Conservation (phyloP, 495 filamentous ascomycete genomes). For the Antarctomyces pellizariae region DNA sequence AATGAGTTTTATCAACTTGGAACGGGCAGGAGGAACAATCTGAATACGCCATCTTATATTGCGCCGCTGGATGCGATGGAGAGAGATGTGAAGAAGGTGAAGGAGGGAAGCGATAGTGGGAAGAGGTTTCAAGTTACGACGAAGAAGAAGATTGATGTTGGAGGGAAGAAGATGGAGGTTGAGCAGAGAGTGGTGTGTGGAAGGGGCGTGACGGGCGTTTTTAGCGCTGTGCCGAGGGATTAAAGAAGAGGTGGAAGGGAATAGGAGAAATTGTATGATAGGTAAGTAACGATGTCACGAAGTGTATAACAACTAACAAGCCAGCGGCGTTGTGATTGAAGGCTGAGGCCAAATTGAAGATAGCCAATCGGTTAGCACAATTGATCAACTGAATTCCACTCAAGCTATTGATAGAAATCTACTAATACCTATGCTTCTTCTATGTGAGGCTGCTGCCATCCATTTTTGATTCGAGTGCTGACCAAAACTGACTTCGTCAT, state of each 20-base stretch:
- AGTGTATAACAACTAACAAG: too few relatives aligned
- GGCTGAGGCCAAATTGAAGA: too few relatives aligned
- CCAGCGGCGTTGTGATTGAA: too few relatives aligned
- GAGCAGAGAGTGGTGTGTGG: conserved; percentile 86
- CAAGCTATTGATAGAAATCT: too few relatives aligned
- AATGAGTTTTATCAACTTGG: conserved; percentile 89
- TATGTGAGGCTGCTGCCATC: too few relatives aligned
- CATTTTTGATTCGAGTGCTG: too few relatives aligned
- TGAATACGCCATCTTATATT: conserved; percentile 50
- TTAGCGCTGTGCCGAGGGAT: conserved; percentile 21
- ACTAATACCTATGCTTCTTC: too few relatives aligned
- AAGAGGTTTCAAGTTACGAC: conserved; percentile 78
- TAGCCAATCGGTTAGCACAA: too few relatives aligned
- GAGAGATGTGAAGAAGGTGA: conserved; percentile 20
- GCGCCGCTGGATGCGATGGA: conserved; percentile 50
- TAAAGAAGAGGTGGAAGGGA: not conserved
- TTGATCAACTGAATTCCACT: too few relatives aligned
- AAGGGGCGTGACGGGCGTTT: conserved; percentile 62
- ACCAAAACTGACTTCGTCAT: too few relatives aligned
- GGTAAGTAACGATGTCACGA: not conserved
- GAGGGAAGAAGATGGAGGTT: conserved; percentile 39
- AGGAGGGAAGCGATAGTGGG: conserved; percentile 29
- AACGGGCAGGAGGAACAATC: conserved; percentile 69
- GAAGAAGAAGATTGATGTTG: conserved; percentile 37
- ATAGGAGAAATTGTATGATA: not conserved